Evolutionary conservation across 495 filamentous ascomycete species (phyloP).

Genomic region (Lepidopterella palustris): DNA sequence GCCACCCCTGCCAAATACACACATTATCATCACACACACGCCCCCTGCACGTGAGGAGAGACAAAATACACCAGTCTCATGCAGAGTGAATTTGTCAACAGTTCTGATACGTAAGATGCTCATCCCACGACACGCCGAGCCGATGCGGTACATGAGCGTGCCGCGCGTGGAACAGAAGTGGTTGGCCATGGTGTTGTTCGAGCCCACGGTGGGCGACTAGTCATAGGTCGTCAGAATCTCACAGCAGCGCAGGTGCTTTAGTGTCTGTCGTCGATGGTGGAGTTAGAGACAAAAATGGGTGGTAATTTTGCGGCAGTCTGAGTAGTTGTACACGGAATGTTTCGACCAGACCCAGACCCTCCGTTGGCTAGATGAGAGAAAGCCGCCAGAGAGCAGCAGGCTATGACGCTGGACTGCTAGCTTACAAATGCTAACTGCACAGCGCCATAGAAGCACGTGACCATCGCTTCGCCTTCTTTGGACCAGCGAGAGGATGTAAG

Average conservation of each 20-base stretch:
- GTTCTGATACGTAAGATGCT: constrained; percentile 22
- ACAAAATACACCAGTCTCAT: too few relatives aligned
- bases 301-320: constrained; percentile 26
- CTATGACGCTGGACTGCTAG: too few relatives aligned
- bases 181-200: constrained; percentile 14
- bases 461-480: constrained; percentile 44
- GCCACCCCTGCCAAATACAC: too few relatives aligned
- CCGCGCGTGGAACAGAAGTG: constrained; percentile 18
- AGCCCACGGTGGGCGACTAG: constrained; percentile 5
- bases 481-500: constrained; percentile 36
- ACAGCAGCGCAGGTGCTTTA: constrained; percentile 11
- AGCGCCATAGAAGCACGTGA: constrained; percentile 29
- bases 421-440: constrained; percentile 24
- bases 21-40: too few relatives aligned
- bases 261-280: constrained; percentile 9
- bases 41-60: too few relatives aligned
- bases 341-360: constrained; percentile 8
- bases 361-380: too few relatives aligned
- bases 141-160: constrained; percentile 22
- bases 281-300: constrained; percentile 24
- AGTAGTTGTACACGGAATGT: constrained; percentile 23
- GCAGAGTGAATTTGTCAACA: constrained; percentile 23
- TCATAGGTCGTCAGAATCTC: constrained; percentile 3
- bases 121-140: constrained; percentile 9
- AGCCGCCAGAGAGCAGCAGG: too few relatives aligned